Conservation (phyloP, 139 green algal genomes). For the Picochlorum costavermella region DNA sequence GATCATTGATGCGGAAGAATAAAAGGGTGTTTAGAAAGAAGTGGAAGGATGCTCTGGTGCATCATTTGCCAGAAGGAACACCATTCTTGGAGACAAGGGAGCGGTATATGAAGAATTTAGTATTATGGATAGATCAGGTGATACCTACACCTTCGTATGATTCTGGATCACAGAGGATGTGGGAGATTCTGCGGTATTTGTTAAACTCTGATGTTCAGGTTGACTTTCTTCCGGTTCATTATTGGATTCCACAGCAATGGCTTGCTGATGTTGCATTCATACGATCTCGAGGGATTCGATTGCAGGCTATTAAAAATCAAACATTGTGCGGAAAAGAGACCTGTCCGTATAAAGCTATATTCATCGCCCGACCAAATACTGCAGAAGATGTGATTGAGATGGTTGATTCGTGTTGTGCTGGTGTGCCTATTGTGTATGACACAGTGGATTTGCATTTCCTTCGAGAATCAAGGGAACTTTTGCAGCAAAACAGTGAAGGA, state of each 20-base stretch:
- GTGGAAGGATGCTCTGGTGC: slow-evolving; percentile 12
- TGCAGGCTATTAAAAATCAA: not conserved
- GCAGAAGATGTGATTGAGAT: not conserved
- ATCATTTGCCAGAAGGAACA: not conserved
- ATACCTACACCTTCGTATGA: slow-evolving; percentile 17
- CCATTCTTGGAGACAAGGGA: not conserved
- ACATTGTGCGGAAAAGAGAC: not conserved
- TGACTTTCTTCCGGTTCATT: not conserved
- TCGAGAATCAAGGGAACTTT: slow-evolving; percentile 7
- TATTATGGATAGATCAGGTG: slow-evolving; percentile 26
- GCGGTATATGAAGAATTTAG: not conserved
- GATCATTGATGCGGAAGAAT: slow-evolving; percentile 17
- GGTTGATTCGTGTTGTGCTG: not conserved
- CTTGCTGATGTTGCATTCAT: not conserved
- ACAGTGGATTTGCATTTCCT: slow-evolving; percentile 29
- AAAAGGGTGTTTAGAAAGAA: slow-evolving; percentile 10
- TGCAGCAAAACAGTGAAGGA: not conserved
- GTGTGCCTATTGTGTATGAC: slow-evolving; percentile 13
- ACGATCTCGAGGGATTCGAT: not conserved
- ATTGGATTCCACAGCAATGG: not conserved
- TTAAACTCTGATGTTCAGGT: not conserved
- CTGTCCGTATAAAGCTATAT: not conserved
- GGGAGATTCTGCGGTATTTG: slow-evolving; percentile 10
- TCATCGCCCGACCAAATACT: not conserved
- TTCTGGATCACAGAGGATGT: slow-evolving; percentile 14